Percentiles rank a stretch among this genome's conserved stretches.
Evolutionary conservation across 73 alveolate genomes (phyloP).

Genomic region (Blepharisma japonicum): DNA sequence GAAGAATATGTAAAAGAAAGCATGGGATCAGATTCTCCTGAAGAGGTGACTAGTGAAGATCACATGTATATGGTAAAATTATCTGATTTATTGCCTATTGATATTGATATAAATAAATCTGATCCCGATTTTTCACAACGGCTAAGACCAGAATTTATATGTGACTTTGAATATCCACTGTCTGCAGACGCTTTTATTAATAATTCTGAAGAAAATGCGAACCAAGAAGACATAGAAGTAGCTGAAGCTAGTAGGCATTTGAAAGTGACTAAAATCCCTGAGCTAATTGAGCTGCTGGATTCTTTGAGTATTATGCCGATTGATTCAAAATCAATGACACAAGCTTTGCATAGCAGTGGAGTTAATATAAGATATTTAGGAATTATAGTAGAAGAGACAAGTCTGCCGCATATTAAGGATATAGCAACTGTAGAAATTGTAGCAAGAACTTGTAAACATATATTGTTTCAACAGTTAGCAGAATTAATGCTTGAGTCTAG

Average conservation of each 20-base stretch:
- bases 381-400: constrained; percentile 61
- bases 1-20: constrained; percentile 50
- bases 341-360: constrained; percentile 80
- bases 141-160: constrained; percentile 61
- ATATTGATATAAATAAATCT: constrained; percentile 43
- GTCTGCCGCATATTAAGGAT: constrained; percentile 80
- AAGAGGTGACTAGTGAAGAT: constrained; percentile 39
- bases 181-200: constrained; percentile 61
- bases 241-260: constrained; percentile 53
- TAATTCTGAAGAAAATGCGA: neutral
- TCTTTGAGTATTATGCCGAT: constrained; percentile 74
- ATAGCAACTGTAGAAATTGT: constrained; percentile 82
- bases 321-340: constrained; percentile 68
- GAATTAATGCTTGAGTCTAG: constrained; percentile 20
- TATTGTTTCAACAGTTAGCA: constrained; percentile 37
- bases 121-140: constrained; percentile 30
- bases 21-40: constrained; percentile 48
- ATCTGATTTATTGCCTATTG: constrained; percentile 56
- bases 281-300: constrained; percentile 56
- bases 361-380: constrained; percentile 86
- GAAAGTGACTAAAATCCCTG: constrained; percentile 41
- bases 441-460: constrained; percentile 76
- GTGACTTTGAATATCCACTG: constrained; percentile 54
- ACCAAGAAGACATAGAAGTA: constrained; percentile 49
- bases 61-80: constrained; percentile 50